phyloP scores from a whole-genome alignment of 1,284 basidiomycete species.

The Salmacisia buchloeana region DNA sequence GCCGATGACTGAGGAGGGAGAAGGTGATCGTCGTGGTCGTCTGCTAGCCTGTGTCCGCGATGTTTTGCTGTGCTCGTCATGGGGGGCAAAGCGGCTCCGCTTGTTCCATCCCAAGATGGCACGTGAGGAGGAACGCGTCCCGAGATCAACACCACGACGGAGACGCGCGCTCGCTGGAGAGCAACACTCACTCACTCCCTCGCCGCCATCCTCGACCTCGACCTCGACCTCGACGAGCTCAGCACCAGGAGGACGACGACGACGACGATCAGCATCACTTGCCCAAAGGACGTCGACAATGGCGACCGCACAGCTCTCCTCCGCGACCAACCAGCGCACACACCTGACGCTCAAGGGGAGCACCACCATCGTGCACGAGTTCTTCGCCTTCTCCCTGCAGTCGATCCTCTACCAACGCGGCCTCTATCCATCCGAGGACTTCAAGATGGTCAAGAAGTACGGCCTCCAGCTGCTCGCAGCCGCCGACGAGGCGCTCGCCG shows the following conservation, averaged over 20 bases:
- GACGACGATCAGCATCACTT: not conserved
- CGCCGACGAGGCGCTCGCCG: slow-evolving; percentile 82
- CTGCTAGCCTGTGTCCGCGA: too few relatives aligned
- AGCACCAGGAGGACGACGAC: not conserved
- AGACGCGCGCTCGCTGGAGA: too few relatives aligned
- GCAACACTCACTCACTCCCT: not conserved
- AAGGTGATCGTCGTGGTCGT: too few relatives aligned
- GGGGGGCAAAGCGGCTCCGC: too few relatives aligned
- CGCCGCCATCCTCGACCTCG: too few relatives aligned
- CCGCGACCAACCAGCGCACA: slow-evolving; percentile 34
- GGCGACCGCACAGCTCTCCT: slow-evolving; percentile 26
- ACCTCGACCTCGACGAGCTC: not conserved
- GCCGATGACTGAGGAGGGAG: too few relatives aligned
- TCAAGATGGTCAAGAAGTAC: slow-evolving; percentile 74
- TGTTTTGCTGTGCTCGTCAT: too few relatives aligned
- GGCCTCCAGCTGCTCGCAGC: slow-evolving; percentile 92
- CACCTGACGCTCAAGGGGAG: slow-evolving; percentile 80
- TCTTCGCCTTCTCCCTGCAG: slow-evolving; percentile 88
- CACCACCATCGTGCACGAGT: slow-evolving; percentile 90
- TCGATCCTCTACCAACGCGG: slow-evolving; percentile 88
- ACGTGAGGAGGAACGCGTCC: not conserved
- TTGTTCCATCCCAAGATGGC: too few relatives aligned
- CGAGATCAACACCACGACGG: not conserved
- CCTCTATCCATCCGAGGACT: slow-evolving; percentile 96
- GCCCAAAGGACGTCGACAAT: slow-evolving; percentile 2